phyloP scores from a whole-genome alignment of 768 basidiomycete genomes.

The Pleurotus cornucopiae region DNA sequence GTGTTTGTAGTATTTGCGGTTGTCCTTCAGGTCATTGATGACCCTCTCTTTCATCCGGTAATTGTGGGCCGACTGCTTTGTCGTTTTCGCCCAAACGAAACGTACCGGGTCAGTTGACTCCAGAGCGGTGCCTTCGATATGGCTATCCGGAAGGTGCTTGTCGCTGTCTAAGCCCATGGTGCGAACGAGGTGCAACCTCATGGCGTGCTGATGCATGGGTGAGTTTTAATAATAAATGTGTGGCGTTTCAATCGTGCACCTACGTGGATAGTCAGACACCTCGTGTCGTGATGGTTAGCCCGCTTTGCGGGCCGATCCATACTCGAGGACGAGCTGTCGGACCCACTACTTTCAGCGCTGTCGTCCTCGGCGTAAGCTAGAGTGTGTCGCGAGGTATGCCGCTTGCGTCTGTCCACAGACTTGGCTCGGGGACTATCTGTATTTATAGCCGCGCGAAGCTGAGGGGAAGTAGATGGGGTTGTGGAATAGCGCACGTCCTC shows the following conservation, averaged over 20 bases:
- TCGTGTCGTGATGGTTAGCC: constrained; percentile 57
- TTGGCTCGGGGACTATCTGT: constrained; percentile 4
- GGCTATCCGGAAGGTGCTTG: constrained; percentile 57
- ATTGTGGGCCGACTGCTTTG: constrained; percentile 72
- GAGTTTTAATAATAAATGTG: neutral
- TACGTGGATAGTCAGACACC: constrained; percentile 68
- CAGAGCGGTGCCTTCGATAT: constrained; percentile 47
- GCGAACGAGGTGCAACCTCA: constrained; percentile 61
- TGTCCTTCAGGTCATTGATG: constrained; percentile 54
- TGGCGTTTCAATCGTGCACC: constrained; percentile 12
- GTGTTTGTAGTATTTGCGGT: constrained; percentile 53
- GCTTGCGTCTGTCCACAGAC: constrained; percentile 17
- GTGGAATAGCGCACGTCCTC: constrained; percentile 11
- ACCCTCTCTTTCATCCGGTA: constrained; percentile 65
- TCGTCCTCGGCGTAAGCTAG: constrained; percentile 32
- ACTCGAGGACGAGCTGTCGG: constrained; percentile 29
- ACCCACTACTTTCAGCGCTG: constrained; percentile 29
- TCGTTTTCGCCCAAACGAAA: constrained; percentile 78
- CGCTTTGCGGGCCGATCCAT: constrained; percentile 36
- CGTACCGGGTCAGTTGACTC: constrained; percentile 53
- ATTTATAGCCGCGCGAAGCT: constrained; percentile 13
- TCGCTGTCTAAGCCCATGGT: constrained; percentile 55
- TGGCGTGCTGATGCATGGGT: constrained; percentile 49
- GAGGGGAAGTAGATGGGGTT: constrained; percentile 29
- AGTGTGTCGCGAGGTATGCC: constrained; percentile 24